phyloP scores from a whole-genome alignment of 371 early-diverging fungal genomes.

The Mucor sp. region DNA sequence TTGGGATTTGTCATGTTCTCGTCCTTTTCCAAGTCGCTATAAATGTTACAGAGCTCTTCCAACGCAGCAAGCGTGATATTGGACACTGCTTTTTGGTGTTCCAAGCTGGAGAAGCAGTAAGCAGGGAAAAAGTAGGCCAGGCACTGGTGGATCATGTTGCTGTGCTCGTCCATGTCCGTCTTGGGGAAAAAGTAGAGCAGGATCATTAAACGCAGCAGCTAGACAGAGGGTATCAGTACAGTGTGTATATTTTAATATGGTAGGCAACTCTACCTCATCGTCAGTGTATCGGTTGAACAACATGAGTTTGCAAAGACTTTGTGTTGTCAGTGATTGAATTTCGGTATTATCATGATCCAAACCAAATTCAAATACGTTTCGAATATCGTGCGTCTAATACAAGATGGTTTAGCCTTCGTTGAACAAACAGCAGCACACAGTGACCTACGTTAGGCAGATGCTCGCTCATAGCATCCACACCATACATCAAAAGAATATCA shows the following conservation, averaged over 20 bases:
- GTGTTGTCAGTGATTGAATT: slow-evolving; percentile 59
- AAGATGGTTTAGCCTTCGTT: not conserved
- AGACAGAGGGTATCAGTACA: not conserved
- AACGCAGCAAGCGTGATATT: slow-evolving; percentile 41
- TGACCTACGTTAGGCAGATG: slow-evolving; percentile 43
- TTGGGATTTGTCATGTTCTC: slow-evolving; percentile 54
- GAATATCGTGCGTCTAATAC: slow-evolving; percentile 40
- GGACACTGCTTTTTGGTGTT: slow-evolving; percentile 63
- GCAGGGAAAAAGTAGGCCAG: slow-evolving; percentile 86
- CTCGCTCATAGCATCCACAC: slow-evolving; percentile 34
- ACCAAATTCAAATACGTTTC: slow-evolving; percentile 46
- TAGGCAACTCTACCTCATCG: slow-evolving; percentile 58
- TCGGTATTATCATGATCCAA: slow-evolving; percentile 52
- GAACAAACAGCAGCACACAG: not conserved
- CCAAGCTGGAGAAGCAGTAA: slow-evolving; percentile 69
- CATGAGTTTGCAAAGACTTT: slow-evolving; percentile 71
- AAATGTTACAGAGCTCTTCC: slow-evolving; percentile 36
- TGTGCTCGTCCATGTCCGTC: slow-evolving; percentile 52
- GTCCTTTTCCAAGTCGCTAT: slow-evolving; percentile 37
- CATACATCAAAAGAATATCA: slow-evolving; percentile 63
- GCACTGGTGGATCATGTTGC: slow-evolving; percentile 76
- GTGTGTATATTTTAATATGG: no score
- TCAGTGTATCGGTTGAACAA: slow-evolving; percentile 54
- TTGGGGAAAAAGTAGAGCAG: slow-evolving; percentile 79
- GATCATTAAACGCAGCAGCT: slow-evolving; percentile 72